phyloP scores from a whole-genome alignment of 1,139 yeast genomes.

The Scheffersomyces stambukii region DNA sequence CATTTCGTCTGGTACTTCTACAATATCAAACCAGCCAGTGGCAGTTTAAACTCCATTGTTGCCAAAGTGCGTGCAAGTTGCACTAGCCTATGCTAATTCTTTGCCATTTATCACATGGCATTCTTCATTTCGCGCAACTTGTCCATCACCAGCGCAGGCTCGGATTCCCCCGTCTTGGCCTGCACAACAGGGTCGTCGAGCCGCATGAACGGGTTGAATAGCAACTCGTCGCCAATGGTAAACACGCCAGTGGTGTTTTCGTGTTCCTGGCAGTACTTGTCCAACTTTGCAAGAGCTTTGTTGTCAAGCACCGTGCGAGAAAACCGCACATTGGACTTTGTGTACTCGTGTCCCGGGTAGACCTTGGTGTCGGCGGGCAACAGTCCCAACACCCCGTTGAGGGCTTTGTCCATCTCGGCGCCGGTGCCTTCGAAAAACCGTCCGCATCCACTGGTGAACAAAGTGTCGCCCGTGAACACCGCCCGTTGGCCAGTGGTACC shows the following conservation, averaged over 20 bases:
- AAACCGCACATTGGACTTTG: conserved; percentile 74
- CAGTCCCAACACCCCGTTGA: conserved; percentile 52
- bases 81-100: too few relatives aligned
- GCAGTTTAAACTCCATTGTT: too few relatives aligned
- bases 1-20: too few relatives aligned
- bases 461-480: conserved; percentile 93
- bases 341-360: conserved; percentile 95
- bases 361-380: conserved; percentile 71
- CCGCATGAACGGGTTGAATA: conserved; percentile 88
- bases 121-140: conserved; percentile 70
- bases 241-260: conserved; percentile 81
- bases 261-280: conserved; percentile 43
- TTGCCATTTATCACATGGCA: too few relatives aligned
- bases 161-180: conserved; percentile 34
- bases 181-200: conserved; percentile 55
- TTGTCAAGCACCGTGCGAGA: conserved; percentile 59
- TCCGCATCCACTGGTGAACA: conserved; percentile 94
- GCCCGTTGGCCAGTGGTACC: conserved; percentile 56
- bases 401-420: conserved; percentile 69
- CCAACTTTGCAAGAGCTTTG: conserved; percentile 54
- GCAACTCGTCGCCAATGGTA: conserved; percentile 78
- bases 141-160: conserved; percentile 56
- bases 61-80: too few relatives aligned
- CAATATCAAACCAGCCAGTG: too few relatives aligned
- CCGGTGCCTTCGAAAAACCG: conserved; percentile 92